These are phyloP conservation scores for Fusarium sp. DNA, from an alignment of 2,329 filamentous ascomycete species.

Conservation along the genomic window DNA sequence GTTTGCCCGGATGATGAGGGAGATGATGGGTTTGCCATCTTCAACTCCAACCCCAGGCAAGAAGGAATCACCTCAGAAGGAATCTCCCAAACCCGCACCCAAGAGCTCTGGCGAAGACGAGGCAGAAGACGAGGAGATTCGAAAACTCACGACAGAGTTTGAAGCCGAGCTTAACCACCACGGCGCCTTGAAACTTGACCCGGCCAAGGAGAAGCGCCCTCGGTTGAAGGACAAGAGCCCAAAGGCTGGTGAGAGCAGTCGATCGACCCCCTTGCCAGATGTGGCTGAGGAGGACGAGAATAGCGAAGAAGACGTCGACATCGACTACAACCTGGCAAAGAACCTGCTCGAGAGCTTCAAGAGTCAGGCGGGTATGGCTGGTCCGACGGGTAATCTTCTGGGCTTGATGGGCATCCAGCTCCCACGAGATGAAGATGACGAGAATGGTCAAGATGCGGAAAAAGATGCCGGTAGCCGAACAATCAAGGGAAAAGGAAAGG, in stretches of 20 bases:
- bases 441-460: constrained; percentile 44
- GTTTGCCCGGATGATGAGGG: constrained; percentile 88
- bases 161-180: constrained; percentile 77
- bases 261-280: constrained; percentile 21
- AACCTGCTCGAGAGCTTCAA: constrained; percentile 95
- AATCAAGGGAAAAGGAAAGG: constrained; percentile 15
- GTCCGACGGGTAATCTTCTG: constrained; percentile 88
- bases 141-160: constrained; percentile 73
- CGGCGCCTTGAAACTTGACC: constrained; percentile 70
- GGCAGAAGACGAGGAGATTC: constrained; percentile 70
- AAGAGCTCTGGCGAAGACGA: constrained; percentile 50
- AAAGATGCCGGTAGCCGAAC: constrained; percentile 18
- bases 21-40: constrained; percentile 81
- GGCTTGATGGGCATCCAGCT: constrained; percentile 85
- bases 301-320: constrained; percentile 71
- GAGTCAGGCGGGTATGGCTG: constrained; percentile 84
- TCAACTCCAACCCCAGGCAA: not conserved
- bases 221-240: constrained; percentile 44
- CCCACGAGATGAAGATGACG: constrained; percentile 79
- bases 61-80: constrained; percentile 1
- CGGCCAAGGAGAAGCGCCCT: constrained; percentile 45
- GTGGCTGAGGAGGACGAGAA: constrained; percentile 61
- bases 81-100: not conserved
- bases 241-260: constrained; percentile 18
- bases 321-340: constrained; percentile 88